These are phyloP conservation scores for Monosporascus sp. DNA, from an alignment of 2,329 filamentous ascomycete species.

Conservation along the genomic window DNA sequence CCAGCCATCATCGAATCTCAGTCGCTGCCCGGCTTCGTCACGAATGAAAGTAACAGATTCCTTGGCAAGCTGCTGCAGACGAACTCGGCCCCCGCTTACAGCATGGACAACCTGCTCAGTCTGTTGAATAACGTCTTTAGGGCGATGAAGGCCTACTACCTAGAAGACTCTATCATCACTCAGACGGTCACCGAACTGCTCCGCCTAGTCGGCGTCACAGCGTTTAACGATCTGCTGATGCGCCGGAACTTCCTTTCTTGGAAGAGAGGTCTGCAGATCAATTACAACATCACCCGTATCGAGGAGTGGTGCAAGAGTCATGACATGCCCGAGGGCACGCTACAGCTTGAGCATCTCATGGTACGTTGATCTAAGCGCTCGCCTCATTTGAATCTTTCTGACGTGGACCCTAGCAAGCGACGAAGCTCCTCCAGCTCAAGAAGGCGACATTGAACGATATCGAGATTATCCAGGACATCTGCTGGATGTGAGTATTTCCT, in stretches of 20 bases:
- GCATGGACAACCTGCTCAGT: constrained; percentile 97
- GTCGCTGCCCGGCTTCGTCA: constrained; percentile 95
- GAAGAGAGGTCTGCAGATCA: constrained; percentile 99
- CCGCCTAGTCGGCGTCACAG: constrained; percentile 88
- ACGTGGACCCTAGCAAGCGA: constrained; percentile 67
- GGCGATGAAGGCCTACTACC: constrained; percentile 97
- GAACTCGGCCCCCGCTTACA: constrained; percentile 90
- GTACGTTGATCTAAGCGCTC: constrained; percentile 39
- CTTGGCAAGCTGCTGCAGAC: constrained; percentile 91
- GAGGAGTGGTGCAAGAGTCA: constrained; percentile 99
- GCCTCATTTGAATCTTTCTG: constrained; percentile 13
- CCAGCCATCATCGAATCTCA: constrained; percentile 98
- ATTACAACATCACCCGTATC: constrained; percentile 99
- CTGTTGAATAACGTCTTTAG: constrained; percentile 96
- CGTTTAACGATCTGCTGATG: constrained; percentile 98
- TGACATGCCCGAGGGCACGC: constrained; percentile 96
- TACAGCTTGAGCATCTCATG: constrained; percentile 98
- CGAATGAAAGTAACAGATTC: constrained; percentile 97
- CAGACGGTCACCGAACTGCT: constrained; percentile 94
- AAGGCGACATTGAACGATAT: constrained; percentile 99
- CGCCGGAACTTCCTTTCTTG: constrained; percentile 96
- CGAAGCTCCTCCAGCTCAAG: constrained; percentile 95
- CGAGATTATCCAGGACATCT: constrained; percentile 99
- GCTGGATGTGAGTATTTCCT: constrained; percentile 80
- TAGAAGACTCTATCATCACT: constrained; percentile 92